Evolutionary conservation across 1,284 basidiomycete species (phyloP).

Genomic region (Melampsora larici-populina): DNA sequence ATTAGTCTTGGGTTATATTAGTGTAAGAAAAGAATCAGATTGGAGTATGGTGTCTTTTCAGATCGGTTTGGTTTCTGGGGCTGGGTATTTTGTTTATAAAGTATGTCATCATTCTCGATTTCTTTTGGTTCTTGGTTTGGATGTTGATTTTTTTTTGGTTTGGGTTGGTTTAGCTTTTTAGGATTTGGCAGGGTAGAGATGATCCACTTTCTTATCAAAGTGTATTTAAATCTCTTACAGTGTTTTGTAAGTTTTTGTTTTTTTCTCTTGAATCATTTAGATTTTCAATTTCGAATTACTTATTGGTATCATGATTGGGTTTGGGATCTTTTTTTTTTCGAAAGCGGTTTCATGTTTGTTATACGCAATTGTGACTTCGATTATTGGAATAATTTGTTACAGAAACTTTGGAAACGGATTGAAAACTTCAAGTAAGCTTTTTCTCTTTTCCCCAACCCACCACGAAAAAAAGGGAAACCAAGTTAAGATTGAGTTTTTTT

Average conservation of each 20-base stretch:
- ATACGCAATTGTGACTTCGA: slow-evolving; percentile 15
- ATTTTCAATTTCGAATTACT: too few species aligned
- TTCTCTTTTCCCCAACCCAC: too few species aligned
- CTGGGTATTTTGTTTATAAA: slow-evolving; percentile 33
- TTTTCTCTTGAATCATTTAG: not conserved
- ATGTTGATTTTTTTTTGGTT: not conserved
- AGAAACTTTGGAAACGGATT: slow-evolving; percentile 32
- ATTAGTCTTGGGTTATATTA: slow-evolving; percentile 20
- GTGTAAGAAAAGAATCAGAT: slow-evolving; percentile 8
- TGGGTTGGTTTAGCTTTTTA: slow-evolving; percentile 5
- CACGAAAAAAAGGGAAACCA: too few species aligned
- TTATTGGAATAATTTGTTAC: slow-evolving; percentile 7
- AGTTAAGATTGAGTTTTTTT: too few species aligned
- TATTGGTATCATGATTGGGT: too few species aligned
- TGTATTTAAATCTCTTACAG: slow-evolving; percentile 36
- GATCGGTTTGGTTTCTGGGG: slow-evolving; percentile 15
- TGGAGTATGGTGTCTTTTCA: not conserved
- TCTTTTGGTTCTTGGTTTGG: not conserved
- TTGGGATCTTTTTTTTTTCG: too few species aligned
- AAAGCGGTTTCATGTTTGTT: slow-evolving; percentile 25
- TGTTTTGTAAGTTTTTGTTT: slow-evolving; percentile 19
- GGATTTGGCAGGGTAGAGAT: slow-evolving; percentile 35
- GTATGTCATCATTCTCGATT: not conserved
- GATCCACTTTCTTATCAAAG: not conserved
- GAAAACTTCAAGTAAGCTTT: not conserved